Evolutionary conservation across 192 early-diverging fungal species (phyloP).

Genomic region (Coemansia sp.): DNA sequence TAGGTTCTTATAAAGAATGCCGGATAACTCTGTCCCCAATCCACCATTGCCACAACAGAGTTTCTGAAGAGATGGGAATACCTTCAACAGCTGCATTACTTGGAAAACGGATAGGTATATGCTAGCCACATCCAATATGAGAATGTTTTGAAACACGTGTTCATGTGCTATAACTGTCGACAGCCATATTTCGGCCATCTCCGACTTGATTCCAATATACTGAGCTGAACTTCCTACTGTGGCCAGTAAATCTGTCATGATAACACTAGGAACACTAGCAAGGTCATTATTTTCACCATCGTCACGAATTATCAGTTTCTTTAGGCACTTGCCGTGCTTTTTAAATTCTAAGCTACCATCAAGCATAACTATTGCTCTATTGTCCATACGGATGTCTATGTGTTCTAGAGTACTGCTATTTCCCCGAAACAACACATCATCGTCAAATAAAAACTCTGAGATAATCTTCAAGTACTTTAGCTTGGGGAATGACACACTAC

Average conservation of each 20-base stretch:
- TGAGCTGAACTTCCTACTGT: background rate
- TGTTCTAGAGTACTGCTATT: background rate
- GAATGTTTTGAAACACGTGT: background rate
- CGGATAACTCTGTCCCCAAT: background rate
- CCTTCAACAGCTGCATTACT: background rate
- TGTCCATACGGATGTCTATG: background rate
- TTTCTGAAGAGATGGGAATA: background rate
- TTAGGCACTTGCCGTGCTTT: background rate
- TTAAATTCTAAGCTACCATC: background rate
- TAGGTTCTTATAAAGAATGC: too few species aligned
- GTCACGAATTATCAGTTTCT: background rate
- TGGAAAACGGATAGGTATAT: background rate
- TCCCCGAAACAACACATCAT: slow-evolving; percentile 8
- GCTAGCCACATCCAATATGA: background rate
- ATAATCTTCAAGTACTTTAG: background rate
- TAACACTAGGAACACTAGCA: background rate
- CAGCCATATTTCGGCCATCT: too few species aligned
- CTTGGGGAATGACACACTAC: background rate
- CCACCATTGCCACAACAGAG: background rate
- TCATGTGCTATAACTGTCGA: background rate
- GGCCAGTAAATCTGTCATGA: background rate
- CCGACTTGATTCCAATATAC: background rate
- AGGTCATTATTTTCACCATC: background rate
- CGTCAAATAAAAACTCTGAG: background rate
- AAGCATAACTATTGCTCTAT: background rate